Conservation (phyloP, 108 stramenopile species). For the Cyclotella sp. region DNA sequence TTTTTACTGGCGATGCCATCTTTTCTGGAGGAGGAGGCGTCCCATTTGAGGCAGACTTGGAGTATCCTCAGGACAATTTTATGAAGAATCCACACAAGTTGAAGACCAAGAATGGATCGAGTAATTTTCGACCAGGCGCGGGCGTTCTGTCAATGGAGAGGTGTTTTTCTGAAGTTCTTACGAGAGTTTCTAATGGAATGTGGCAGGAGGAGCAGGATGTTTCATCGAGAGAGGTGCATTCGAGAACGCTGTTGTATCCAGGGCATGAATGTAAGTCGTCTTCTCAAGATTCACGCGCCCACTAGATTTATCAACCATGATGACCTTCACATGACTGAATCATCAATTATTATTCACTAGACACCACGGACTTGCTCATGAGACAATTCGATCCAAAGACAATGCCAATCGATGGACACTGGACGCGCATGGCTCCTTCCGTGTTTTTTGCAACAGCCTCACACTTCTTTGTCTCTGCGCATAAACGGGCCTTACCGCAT, state of each 20-base stretch:
- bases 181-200: conserved; percentile 21
- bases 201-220: neutral
- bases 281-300: no score
- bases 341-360: neutral
- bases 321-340: neutral
- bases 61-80: conserved; percentile 36
- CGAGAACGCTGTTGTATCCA: conserved; percentile 70
- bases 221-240: conserved; percentile 11
- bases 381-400: conserved; percentile 66
- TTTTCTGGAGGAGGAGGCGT: conserved; percentile 83
- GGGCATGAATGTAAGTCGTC: conserved; percentile 72
- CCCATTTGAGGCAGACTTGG: conserved; percentile 82
- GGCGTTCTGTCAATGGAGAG: conserved; percentile 72
- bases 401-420: conserved; percentile 51
- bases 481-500: conserved; percentile 73
- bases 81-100: conserved; percentile 48
- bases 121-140: conserved; percentile 42
- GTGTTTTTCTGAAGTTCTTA: conserved; percentile 81
- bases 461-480: conserved; percentile 73
- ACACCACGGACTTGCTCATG: conserved; percentile 72
- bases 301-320: no score
- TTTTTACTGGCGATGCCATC: conserved; percentile 88
- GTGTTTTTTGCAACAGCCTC: conserved; percentile 83
- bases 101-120: conserved; percentile 58
- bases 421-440: conserved; percentile 68